Base-by-base conservation (phyloP, 2,329 filamentous ascomycete genomes). In the Alternaria solani region DNA sequence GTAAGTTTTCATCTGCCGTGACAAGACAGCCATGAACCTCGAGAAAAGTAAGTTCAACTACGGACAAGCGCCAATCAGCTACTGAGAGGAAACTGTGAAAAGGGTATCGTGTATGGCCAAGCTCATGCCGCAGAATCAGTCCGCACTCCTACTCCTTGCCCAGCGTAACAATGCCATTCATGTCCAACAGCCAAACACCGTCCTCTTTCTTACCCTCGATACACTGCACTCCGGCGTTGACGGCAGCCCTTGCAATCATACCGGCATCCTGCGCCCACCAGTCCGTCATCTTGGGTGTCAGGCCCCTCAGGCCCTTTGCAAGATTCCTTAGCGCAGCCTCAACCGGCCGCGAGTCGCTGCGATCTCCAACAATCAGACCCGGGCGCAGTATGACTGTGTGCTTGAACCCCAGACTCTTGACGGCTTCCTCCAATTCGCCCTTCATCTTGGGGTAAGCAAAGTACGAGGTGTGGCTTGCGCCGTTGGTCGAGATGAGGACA, bases 381-480 rank as follows among this genome's bases (percentile, higher is more conserved):
- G 94, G 94, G 44, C 88, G 79, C 41, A 90, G 49, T 55, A 97
- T 89, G 56, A 97, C 86, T 5, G 89, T 89, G 66, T 91, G 88
- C 51, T 94, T 91, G 73, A 97, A 97, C 5, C 82, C 89, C 4
- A 94, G 80, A 42, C 80, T 86, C 75, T 87, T 86, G 61, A 97
- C 85, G 16, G 88, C 83, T 34, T 96, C 90, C 77, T 98, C 94
- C 41, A 97, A 87, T 69, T 95, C 91, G 25, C 87, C 88, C 83
- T 97, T 97, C 92, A 97, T 95, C 77, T 83, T 83, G 1, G 78
- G 26, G 61, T 91, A 91, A 0, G 82, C 77, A 6, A 90, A 75
- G 1, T 89, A 62, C n/a, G 56, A 57, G 2, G 42, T 85, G 79
- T 72, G 83, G 80, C 75, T 86, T n/a, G 81, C 83, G 51, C 78